Evolutionary conservation across 2,329 filamentous ascomycete genomes (phyloP).

Genomic region (Aspergillus proliferans): DNA sequence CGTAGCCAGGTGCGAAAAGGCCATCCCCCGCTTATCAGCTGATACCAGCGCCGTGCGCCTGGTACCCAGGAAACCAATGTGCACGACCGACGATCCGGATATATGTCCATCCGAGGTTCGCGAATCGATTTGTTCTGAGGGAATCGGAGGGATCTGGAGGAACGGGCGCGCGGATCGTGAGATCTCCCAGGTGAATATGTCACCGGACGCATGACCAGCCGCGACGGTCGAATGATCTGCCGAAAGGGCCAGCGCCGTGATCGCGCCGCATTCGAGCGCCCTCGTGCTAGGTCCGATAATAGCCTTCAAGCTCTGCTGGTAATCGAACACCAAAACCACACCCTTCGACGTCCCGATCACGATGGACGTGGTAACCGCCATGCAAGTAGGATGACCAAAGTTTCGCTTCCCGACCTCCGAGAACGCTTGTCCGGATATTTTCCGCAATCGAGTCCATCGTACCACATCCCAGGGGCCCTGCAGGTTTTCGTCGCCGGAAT

Average conservation of each 20-base stretch:
- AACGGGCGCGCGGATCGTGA: constrained; percentile 77
- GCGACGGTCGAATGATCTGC: constrained; percentile 91
- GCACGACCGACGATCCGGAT: constrained; percentile 68
- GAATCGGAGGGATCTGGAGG: constrained; percentile 73
- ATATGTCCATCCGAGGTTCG: constrained; percentile 76
- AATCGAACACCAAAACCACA: constrained; percentile 92
- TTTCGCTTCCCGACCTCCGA: constrained; percentile 87
- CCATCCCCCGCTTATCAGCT: constrained; percentile 92
- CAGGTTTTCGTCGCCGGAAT: constrained; percentile 61
- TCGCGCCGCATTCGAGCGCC: constrained; percentile 81
- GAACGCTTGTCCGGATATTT: constrained; percentile 82
- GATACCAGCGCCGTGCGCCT: constrained; percentile 92
- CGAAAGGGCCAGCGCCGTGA: constrained; percentile 83
- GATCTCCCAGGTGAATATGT: constrained; percentile 96
- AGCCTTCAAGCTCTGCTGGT: constrained; percentile 87
- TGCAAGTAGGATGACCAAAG: constrained; percentile 85
- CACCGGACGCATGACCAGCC: constrained; percentile 79
- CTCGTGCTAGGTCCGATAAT: constrained; percentile 92
- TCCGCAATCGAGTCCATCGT: constrained; percentile 88
- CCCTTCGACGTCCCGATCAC: constrained; percentile 91
- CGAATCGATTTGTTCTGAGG: constrained; percentile 57
- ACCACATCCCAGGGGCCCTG: constrained; percentile 94
- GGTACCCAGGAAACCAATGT: constrained; percentile 91
- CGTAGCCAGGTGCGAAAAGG: constrained; percentile 92
- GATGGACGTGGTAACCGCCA: constrained; percentile 81